Evolutionary conservation across 2,329 filamentous ascomycete species (phyloP), one percentile per base, ranked within the genome.

Genomic region (Verticillium dahliae): DNA sequence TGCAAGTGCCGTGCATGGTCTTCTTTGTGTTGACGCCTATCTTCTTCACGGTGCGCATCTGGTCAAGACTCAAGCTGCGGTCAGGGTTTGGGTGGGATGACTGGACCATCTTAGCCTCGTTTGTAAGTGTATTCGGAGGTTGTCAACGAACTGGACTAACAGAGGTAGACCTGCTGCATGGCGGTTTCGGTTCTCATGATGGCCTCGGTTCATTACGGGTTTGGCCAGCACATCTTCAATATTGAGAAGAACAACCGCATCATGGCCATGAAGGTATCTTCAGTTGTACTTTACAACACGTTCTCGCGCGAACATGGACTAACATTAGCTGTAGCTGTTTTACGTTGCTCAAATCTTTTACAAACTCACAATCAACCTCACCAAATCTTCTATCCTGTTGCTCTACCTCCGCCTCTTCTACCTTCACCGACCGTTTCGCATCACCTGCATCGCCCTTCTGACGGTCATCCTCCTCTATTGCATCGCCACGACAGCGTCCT

Each of bases 331-430:
- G 15, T 41, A 83, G 81, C 68, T 78, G 22, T 84, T 83, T 68
- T 83, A 79, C 63, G 68, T 81, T 33, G 76, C 79, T 2, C 81
- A 84, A 65, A 77, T 81, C 59, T 79, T 81, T 62, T 85, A 85
- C 71, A 84, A 84, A 65, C 69, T 81, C 64, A 79, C 79, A 52
- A 79, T 84, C 62, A 82, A 81, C 67, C 70, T 82, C 37, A 82
- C 80, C 2, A 85, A 85, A 65, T 70, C 77, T 1, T 83, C 81
- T 2, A 81, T 84, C 59, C 69, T 84, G 6, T 70, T 82, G 3
- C 75, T 85, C 18, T 85, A 84, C 65, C 78, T 82, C 27, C 79
- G 81, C 33, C 81, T 84, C 56, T 85, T 85, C 62, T 74, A 79
- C 56, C 45, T 50, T 18, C 45, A 22, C 45, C 72, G 63, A 56